A percentile compares a stretch with the other conserved stretches of the same genome.
Conservation (phyloP, 768 basidiomycete species). For the Amanita muscaria region DNA sequence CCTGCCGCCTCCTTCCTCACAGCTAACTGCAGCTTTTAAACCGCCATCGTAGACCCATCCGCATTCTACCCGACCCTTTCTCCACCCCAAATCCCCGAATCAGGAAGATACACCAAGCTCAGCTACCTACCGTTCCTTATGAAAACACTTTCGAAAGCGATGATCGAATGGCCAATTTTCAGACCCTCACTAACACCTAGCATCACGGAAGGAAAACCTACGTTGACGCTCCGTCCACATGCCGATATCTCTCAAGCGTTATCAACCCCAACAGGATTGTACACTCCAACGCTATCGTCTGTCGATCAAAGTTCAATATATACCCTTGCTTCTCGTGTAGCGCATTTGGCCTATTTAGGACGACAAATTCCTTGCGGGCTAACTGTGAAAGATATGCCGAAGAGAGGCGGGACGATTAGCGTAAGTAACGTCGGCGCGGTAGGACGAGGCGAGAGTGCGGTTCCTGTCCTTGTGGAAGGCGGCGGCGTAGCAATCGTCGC, state of each 20-base stretch:
- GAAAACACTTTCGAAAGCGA: conserved; percentile 71
- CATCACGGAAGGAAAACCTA: conserved; percentile 38
- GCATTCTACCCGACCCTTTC: conserved; percentile 30
- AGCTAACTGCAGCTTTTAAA: conserved; percentile 10
- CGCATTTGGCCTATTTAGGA: conserved; percentile 54
- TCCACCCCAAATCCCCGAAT: conserved; percentile 36
- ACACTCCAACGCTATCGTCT: conserved; percentile 61
- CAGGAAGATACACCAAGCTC: conserved; percentile 52
- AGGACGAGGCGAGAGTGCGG: conserved; percentile 62
- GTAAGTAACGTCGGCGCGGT: conserved; percentile 79
- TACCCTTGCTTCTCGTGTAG: conserved; percentile 50
- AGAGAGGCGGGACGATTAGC: conserved; percentile 68
- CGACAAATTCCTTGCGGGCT: conserved; percentile 60
- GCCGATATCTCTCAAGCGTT: conserved; percentile 73
- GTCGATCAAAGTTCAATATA: conserved; percentile 52
- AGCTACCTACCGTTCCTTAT: conserved; percentile 80
- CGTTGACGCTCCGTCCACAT: conserved; percentile 61
- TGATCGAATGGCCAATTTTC: conserved; percentile 82
- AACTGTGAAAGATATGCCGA: conserved; percentile 61
- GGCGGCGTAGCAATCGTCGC: conserved; percentile 84
- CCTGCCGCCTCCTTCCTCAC: conserved; percentile 14
- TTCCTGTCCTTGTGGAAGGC: conserved; percentile 71
- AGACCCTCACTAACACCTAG: conserved; percentile 55
- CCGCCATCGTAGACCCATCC: conserved; percentile 28
- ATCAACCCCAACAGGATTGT: conserved; percentile 75